Base-by-base conservation (phyloP, 2,329 filamentous ascomycete species). In the Teratosphaeriaceae sp. region DNA sequence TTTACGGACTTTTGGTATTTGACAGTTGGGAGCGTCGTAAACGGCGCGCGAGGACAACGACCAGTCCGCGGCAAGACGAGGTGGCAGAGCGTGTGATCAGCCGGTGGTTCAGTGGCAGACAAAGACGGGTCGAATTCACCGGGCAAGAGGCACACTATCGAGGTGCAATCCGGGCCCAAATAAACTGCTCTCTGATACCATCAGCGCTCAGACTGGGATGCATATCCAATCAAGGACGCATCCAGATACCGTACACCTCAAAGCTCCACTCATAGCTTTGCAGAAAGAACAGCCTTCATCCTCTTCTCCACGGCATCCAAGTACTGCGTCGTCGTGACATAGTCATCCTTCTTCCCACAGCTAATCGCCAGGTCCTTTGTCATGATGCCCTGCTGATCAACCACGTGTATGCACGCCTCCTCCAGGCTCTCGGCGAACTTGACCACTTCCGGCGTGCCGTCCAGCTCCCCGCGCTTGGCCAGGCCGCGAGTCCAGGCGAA, bases 401-500 rank as follows among this genome's bases (percentile, higher is more conserved):
- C 92, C 20, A 90, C 90, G 67, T 97, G 88, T 46, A 96, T 76
- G 67, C 92, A 96, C 27, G 92, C 92, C 68, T 85, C 77, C 78
- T 98, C 92, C 43, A 98, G 79, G 62, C 77, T 79, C 74, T 97
- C 86, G 46, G 90, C 92, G 61, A 95, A 98, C 39, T 85, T 78
- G 47, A 95, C 80, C 21, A 98, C 75, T 54, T 96, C 89, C 22
- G 89, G 89, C n/a, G 88, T 96, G 41, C 80, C 73, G 69, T 98
- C 92, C 54, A 98, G 80, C 72, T 87, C 84, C 58, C 92, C 92
- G 59, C 92, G 86, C 78, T 96, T 92, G 57, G 87, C 73, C 37
- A 98, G 80, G 60, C 92, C 92, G 47, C 92, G 85, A 47, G 92
- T 97, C 92, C 92, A 98, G 61, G 92, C 92, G 68, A 97, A 98